phyloP scores from a whole-genome alignment of 75 land plant species.

The Pseudotsuga menziesii region DNA sequence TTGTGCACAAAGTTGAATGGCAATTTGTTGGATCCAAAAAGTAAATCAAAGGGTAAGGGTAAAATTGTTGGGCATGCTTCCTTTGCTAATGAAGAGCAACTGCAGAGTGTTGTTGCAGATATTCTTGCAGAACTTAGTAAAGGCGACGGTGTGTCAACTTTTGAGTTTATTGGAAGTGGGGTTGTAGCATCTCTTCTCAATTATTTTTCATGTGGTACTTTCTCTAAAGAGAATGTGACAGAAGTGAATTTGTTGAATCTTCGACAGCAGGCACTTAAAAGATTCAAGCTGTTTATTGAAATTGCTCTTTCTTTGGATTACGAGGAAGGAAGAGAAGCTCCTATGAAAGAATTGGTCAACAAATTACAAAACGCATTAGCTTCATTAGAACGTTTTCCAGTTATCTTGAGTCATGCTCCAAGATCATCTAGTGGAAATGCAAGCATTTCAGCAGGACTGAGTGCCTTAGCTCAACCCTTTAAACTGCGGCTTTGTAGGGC shows the following conservation, averaged over 20 bases:
- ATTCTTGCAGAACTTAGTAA: slow-evolving; percentile 44
- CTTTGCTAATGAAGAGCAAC: slow-evolving; percentile 25
- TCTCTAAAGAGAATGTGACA: slow-evolving; percentile 11
- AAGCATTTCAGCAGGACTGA: slow-evolving; percentile 29
- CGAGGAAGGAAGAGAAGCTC: slow-evolving; percentile 18
- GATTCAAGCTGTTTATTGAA: slow-evolving; percentile 39
- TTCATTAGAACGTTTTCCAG: slow-evolving; percentile 61
- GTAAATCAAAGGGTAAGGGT: slow-evolving; percentile 7
- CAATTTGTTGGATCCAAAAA: slow-evolving; percentile 2
- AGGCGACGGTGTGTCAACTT: slow-evolving; percentile 56
- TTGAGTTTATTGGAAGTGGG: slow-evolving; percentile 81
- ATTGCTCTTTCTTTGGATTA: slow-evolving; percentile 11
- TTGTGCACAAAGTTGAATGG: slow-evolving; percentile 36
- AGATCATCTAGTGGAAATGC: slow-evolving; percentile 29
- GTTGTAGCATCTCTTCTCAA: slow-evolving; percentile 44
- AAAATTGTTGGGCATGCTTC: neutral
- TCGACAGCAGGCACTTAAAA: slow-evolving; percentile 15
- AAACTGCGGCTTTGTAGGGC: slow-evolving; percentile 50
- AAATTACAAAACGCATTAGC: slow-evolving; percentile 67
- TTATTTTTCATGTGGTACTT: slow-evolving; percentile 43
- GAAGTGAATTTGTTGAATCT: neutral
- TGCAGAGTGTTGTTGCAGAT: slow-evolving; percentile 27
- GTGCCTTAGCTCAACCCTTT: slow-evolving; percentile 37
- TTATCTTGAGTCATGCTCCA: slow-evolving; percentile 29
- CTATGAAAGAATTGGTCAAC: slow-evolving; percentile 30